A percentile compares a stretch with the other conserved stretches of the same genome.
phyloP scores from a whole-genome alignment of 176 grass and related monocot genomes.

The Carex scoparia region DNA sequence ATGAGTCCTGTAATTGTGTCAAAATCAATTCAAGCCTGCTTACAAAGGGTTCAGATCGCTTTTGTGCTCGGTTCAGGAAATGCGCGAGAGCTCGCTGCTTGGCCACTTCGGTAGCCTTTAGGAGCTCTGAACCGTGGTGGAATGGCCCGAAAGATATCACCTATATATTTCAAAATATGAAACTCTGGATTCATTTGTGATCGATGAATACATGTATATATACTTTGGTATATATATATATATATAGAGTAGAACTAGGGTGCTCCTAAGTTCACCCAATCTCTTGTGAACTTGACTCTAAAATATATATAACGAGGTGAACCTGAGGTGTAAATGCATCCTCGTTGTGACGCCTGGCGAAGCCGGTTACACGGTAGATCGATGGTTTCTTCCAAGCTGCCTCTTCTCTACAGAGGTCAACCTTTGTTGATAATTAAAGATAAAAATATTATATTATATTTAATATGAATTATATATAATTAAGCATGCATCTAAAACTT shows the following conservation, averaged over 20 bases:
- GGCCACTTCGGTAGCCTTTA: background rate
- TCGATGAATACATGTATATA: background rate
- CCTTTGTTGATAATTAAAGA: background rate
- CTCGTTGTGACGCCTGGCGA: background rate
- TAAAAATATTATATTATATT: background rate
- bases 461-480: no score
- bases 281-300: no score
- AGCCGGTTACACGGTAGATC: background rate
- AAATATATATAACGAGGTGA: background rate
- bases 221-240: background rate
- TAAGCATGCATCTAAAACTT: no score
- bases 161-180: background rate
- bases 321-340: slow-evolving; percentile 8
- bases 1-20: background rate
- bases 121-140: background rate
- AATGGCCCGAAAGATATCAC: background rate
- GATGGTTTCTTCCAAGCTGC: slow-evolving; percentile 10
- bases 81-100: background rate
- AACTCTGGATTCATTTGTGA: background rate
- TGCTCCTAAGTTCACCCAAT: no score
- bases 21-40: background rate
- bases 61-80: background rate
- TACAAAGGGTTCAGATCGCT: background rate
- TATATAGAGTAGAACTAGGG: no score
- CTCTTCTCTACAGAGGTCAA: background rate